Percentiles rank a stretch among this genome's conserved stretches.
Evolutionary conservation across 2,329 filamentous ascomycete species (phyloP).

Genomic region (Paecilomyces variotii): DNA sequence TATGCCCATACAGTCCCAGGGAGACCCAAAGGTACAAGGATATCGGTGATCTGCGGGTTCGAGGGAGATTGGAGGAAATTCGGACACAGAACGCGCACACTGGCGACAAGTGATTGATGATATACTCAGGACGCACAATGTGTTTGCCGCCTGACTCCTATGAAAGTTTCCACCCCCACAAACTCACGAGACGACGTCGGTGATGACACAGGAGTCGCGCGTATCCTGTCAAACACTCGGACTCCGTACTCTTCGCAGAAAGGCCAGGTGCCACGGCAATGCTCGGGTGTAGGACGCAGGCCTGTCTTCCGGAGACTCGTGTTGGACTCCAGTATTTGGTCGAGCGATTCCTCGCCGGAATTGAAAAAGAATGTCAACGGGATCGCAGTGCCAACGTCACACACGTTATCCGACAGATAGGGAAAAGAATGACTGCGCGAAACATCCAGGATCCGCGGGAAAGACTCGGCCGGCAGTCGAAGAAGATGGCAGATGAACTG

Average conservation of each 20-base stretch:
- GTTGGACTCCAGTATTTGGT: not conserved
- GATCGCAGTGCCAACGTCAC: not conserved
- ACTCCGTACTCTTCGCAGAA: not conserved
- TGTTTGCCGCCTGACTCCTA: not conserved
- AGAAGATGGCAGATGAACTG: slow-evolving; percentile 7
- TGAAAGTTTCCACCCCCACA: not conserved
- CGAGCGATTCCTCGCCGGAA: not conserved
- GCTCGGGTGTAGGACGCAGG: not conserved
- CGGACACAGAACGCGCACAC: not conserved
- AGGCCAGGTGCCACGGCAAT: not conserved
- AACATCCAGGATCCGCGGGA: slow-evolving; percentile 10
- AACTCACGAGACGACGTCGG: not conserved
- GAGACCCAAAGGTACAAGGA: not conserved
- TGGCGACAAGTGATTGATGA: not conserved
- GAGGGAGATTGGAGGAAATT: not conserved
- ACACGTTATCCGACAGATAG: not conserved
- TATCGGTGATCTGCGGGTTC: not conserved
- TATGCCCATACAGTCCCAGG: not conserved
- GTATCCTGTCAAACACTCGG: not conserved
- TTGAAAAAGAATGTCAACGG: not conserved
- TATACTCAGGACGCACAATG: not conserved
- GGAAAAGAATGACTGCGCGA: slow-evolving; percentile 7
- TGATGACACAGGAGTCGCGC: not conserved
- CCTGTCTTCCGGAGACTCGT: not conserved
- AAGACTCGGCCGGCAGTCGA: slow-evolving; percentile 3